phyloP scores from a whole-genome alignment of 441 rosid species.

The Lepidium campestre region DNA sequence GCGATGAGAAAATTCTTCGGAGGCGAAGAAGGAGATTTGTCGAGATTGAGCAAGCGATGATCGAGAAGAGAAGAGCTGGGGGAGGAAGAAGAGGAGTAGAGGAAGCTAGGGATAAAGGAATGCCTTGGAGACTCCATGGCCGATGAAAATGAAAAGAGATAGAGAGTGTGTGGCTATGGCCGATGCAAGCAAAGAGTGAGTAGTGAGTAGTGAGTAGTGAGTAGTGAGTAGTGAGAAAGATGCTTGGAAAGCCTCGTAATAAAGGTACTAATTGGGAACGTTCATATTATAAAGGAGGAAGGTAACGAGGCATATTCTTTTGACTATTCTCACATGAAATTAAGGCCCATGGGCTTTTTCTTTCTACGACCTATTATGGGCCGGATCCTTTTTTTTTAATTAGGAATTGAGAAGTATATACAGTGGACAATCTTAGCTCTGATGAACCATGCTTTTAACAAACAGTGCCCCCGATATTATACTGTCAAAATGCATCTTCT shows the following conservation, averaged over 20 bases:
- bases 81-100: conserved; percentile 34
- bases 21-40: conserved; percentile 18
- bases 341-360: not conserved
- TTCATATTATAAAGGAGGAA: too few relatives aligned
- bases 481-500: too few relatives aligned
- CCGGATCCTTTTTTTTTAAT: too few relatives aligned
- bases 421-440: too few relatives aligned
- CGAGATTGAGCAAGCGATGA: conserved; percentile 8
- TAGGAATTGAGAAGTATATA: too few relatives aligned
- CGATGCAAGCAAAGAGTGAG: too few relatives aligned
- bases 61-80: conserved; percentile 13
- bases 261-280: too few relatives aligned
- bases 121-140: conserved; percentile 37
- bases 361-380: not conserved
- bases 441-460: too few relatives aligned
- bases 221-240: too few relatives aligned
- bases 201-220: too few relatives aligned
- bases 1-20: conserved; percentile 39
- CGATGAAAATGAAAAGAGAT: not conserved
- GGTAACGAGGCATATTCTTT: not conserved
- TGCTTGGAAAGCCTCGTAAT: not conserved
- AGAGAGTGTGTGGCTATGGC: not conserved
- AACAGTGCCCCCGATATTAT: too few relatives aligned
- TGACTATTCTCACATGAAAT: not conserved
- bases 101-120: conserved; percentile 58